phyloP scores from a whole-genome alignment of 495 filamentous ascomycete genomes.

The Penicillium steckii region DNA sequence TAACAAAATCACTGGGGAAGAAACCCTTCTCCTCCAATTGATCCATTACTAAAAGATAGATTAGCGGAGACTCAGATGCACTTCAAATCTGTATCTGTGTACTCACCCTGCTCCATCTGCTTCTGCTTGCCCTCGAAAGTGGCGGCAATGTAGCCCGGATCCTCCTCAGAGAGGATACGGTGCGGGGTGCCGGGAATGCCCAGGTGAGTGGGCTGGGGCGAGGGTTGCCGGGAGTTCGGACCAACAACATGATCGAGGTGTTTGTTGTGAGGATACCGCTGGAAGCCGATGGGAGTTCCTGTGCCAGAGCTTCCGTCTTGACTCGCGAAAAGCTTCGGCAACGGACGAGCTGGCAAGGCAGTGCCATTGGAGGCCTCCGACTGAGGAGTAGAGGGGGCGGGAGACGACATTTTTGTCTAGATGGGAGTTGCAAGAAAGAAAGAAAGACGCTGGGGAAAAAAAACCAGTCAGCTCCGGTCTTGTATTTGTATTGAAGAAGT shows the following conservation, averaged over 20 bases:
- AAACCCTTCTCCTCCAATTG: slow-evolving; percentile 75
- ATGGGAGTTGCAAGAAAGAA: slow-evolving; percentile 7
- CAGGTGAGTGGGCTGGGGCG: slow-evolving; percentile 88
- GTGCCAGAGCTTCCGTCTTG: slow-evolving; percentile 40
- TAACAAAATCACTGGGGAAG: slow-evolving; percentile 80
- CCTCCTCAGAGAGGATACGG: slow-evolving; percentile 77
- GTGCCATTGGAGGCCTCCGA: slow-evolving; percentile 35
- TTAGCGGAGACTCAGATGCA: not conserved
- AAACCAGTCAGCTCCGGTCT: slow-evolving; percentile 9
- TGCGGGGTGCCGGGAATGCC: slow-evolving; percentile 66
- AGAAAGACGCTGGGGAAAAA: slow-evolving; percentile 15
- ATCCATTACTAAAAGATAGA: slow-evolving; percentile 58
- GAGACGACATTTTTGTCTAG: slow-evolving; percentile 36
- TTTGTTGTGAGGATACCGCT: slow-evolving; percentile 56
- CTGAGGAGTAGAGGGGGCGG: slow-evolving; percentile 29
- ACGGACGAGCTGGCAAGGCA: slow-evolving; percentile 32
- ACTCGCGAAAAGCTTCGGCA: slow-evolving; percentile 36
- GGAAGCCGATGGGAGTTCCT: slow-evolving; percentile 49
- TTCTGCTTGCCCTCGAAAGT: slow-evolving; percentile 92
- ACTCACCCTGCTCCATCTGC: slow-evolving; percentile 86
- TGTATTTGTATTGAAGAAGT: too few species aligned
- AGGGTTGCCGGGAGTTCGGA: slow-evolving; percentile 64
- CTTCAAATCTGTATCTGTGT: not conserved
- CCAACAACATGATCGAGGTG: slow-evolving; percentile 61
- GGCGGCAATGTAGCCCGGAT: slow-evolving; percentile 93